A percentile compares a stretch with the other conserved stretches of the same genome.
Conservation (phyloP, 495 filamentous ascomycete species). For the Pyrenula massariospora region DNA sequence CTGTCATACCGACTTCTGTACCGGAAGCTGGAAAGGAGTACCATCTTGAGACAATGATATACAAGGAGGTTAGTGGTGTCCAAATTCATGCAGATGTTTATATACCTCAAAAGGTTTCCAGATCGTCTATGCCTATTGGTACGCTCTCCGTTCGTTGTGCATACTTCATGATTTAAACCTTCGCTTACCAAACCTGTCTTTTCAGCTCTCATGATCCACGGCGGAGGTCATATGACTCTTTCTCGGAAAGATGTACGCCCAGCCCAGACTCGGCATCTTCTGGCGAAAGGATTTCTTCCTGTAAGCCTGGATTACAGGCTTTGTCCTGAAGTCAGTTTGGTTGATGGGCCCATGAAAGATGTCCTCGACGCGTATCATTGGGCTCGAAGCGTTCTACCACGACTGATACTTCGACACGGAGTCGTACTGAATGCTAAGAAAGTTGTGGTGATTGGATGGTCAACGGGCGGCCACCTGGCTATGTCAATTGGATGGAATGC, state of each 20-base stretch:
- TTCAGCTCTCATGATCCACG: constrained; percentile 45
- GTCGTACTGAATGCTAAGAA: constrained; percentile 24
- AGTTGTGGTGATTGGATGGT: constrained; percentile 45
- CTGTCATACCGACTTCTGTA: too few species aligned
- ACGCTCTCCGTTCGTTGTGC: too few species aligned
- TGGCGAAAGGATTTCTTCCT: constrained; percentile 32
- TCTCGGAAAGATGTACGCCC: constrained; percentile 31
- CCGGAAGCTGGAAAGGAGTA: too few species aligned
- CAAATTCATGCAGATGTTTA: constrained; percentile 28
- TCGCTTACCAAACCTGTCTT: too few species aligned
- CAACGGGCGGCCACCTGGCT: constrained; percentile 37
- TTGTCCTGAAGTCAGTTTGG: constrained; percentile 36
- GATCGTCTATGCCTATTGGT: constrained; percentile 11
- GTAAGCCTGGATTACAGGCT: constrained; percentile 44
- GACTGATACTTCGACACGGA: constrained; percentile 18
- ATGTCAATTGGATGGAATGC: constrained; percentile 32
- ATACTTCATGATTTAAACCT: too few species aligned
- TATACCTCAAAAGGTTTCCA: constrained; percentile 11
- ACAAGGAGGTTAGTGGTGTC: constrained; percentile 17
- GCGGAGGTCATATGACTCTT: constrained; percentile 37
- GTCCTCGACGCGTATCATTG: constrained; percentile 32
- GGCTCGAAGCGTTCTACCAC: constrained; percentile 28
- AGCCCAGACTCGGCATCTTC: constrained; percentile 24
- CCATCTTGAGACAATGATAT: constrained; percentile 27
- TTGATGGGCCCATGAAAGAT: constrained; percentile 40